Evolutionary conservation across 2,329 filamentous ascomycete species (phyloP).

Genomic region (Plenodomus lindquistii): DNA sequence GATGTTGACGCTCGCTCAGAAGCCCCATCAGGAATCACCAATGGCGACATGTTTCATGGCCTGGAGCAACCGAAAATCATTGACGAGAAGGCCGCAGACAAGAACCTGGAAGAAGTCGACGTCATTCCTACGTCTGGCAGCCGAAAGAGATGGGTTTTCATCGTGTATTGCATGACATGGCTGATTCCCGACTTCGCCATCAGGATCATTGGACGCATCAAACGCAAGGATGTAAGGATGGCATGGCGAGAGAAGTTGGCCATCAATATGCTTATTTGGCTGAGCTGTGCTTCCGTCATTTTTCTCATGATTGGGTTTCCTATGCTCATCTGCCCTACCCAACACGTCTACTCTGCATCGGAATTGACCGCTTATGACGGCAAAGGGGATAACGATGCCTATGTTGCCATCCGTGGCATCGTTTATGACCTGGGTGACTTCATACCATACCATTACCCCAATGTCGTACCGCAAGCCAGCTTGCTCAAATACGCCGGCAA

Average conservation of each 20-base stretch:
- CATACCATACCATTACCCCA: slow-evolving; percentile 77
- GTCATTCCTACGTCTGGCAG: slow-evolving; percentile 75
- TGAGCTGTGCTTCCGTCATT: slow-evolving; percentile 72
- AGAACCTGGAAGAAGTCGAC: slow-evolving; percentile 87
- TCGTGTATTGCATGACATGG: slow-evolving; percentile 84
- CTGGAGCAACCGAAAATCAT: slow-evolving; percentile 92
- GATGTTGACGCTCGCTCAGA: slow-evolving; percentile 88
- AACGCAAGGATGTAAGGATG: slow-evolving; percentile 85
- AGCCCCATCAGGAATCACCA: slow-evolving; percentile 89
- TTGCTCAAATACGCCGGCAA: slow-evolving; percentile 81
- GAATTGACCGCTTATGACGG: slow-evolving; percentile 79
- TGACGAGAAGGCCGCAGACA: slow-evolving; percentile 92
- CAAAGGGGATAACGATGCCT: slow-evolving; percentile 66
- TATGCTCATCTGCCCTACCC: slow-evolving; percentile 83
- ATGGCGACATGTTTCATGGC: slow-evolving; percentile 95
- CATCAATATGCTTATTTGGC: slow-evolving; percentile 98
- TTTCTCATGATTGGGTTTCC: slow-evolving; percentile 95
- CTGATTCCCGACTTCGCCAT: slow-evolving; percentile 85
- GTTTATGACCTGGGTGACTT: slow-evolving; percentile 83
- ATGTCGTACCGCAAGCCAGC: slow-evolving; percentile 61
- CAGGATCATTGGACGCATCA: slow-evolving; percentile 77
- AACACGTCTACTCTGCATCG: slow-evolving; percentile 79
- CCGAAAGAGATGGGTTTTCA: slow-evolving; percentile 86
- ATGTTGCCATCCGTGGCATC: slow-evolving; percentile 81
- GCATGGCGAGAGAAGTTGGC: slow-evolving; percentile 98